A percentile compares a stretch with the other conserved stretches of the same genome.
Conservation (phyloP, 495 filamentous ascomycete species). For the Rhypophila decipiens region DNA sequence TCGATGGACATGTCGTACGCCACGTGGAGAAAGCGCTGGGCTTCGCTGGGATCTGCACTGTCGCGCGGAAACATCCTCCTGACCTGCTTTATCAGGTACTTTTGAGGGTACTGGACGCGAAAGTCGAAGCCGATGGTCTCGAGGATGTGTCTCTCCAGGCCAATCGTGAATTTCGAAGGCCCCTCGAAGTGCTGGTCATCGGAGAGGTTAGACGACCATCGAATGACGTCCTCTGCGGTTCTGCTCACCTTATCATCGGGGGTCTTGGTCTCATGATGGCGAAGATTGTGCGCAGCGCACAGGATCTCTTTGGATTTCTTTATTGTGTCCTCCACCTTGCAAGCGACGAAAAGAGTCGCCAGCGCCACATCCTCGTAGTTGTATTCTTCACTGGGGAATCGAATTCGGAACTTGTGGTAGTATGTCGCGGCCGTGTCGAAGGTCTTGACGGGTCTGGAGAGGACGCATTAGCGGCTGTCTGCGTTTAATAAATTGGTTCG, state of each 20-base stretch:
- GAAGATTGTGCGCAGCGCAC: constrained; percentile 82
- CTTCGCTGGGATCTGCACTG: constrained; percentile 4
- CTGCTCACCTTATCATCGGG: constrained; percentile 70
- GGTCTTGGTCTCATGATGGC: constrained; percentile 66
- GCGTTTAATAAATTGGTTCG: background rate
- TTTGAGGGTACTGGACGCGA: constrained; percentile 81
- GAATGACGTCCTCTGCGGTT: background rate
- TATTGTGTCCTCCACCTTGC: constrained; percentile 95
- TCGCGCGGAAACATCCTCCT: constrained; percentile 39
- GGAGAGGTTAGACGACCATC: constrained; percentile 8
- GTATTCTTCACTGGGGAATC: constrained; percentile 69
- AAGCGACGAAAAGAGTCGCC: constrained; percentile 82
- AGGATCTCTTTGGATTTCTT: constrained; percentile 95
- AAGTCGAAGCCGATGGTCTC: constrained; percentile 92
- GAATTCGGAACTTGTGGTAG: constrained; percentile 82
- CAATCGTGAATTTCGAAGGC: constrained; percentile 69
- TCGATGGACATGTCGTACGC: constrained; percentile 82
- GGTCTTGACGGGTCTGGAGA: constrained; percentile 64
- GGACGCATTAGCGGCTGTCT: constrained; percentile 8
- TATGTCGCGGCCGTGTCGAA: constrained; percentile 79
- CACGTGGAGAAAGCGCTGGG: constrained; percentile 46
- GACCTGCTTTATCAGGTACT: constrained; percentile 69
- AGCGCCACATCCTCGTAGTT: constrained; percentile 68
- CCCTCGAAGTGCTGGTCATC: constrained; percentile 64
- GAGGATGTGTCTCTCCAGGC: constrained; percentile 88